Evolutionary conservation across 1,284 basidiomycete genomes (phyloP), one percentile per base, ranked within the genome.

Genomic region (Microbotryum silenes-acaulis): DNA sequence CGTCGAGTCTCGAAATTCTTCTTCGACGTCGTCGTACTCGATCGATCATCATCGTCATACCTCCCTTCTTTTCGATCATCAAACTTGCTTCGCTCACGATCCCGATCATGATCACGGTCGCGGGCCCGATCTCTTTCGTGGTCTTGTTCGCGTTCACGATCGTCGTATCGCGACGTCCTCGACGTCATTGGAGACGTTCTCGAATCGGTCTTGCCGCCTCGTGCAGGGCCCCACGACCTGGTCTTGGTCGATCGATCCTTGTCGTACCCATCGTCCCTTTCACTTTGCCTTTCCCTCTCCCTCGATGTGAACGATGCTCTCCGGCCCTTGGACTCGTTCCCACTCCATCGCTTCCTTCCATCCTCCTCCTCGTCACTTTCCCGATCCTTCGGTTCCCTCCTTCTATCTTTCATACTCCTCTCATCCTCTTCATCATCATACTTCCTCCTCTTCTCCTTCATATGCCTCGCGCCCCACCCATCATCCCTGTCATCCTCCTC

Each of bases 41-140:
- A 53, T 6, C 51, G 49, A 21, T 49, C 18, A 20, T 50, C 27
- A n/a, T 44, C 51, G 47, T 53, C 49, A n/a, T 53, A 48, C 7
- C 55, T 46, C 31, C 50, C 31, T 4, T 42, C 50, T 48, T 54
- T 45, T 33, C 58, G 46, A 18, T 58, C 52, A 25, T 53, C 50
- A 25, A 63, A 51, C 49, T 61, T 61, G 23, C 60, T 21, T 48
- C 33, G 3, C 46, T 60, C 48, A 10, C 54, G 50, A 2, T 58
- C 55, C 33, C 50, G 37, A 4, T 47, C 37, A 23, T n/a, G n/a
- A 45, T 31, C 18, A 25, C 25, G 51, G 18, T 50, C 46, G 25
- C 31, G n/a, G 12, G 49, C 42, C 1, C 31, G n/a, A 18, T 50
- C 42, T 31, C 29, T 18, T 6, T 56, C 31, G 23, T n/a, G 29